Evolutionary conservation across 768 basidiomycete species (phyloP), one percentile per base, ranked within the genome.

Genomic region (Neoboletus brunneissimus): DNA sequence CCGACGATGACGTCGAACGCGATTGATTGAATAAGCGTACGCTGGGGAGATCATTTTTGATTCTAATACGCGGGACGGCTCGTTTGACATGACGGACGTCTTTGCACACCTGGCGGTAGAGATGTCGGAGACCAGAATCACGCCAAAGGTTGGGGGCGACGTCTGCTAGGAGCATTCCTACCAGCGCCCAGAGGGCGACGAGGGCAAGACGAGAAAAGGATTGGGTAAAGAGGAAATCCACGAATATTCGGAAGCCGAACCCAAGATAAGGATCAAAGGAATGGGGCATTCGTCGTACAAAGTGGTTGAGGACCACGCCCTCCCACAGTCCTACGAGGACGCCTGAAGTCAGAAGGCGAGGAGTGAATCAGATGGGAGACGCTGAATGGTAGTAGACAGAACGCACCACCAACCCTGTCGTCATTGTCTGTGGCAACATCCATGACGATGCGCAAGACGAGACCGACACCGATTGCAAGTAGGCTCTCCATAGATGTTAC

Each of bases 251-350:
- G 49, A 89, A 80, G 35, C 73, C 84, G 56, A 83, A 82, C 15
- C 81, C 86, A 52, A 89, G 72, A 69, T 85, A 88, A 9, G 88
- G 88, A 69, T 90, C 88, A 54, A 77, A 75, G 0, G 88, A 88
- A 53, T 55, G 66, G 32, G 87, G 86, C 71, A 79, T 79, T 67
- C 87, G 87, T 57, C 79, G 80, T 59, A 88, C 70, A 68, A 88
- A 89, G 62, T 90, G 89, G 40, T 83, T 81, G 53, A 89, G 76
- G 37, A 89, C 82, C 25, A 87, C 79, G 47, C 89, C 88, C 71
- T 91, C 89, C 87, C 88, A 91, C 20, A 90, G 74, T 9, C 89
- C 89, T 51, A 91, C 76, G 54, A 91, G 78, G 15, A 85, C 83
- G 18, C 85, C 83, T 80, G 53, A 15, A 9, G 8, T 5, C n/a